These are phyloP conservation scores for Salix brachista DNA, from an alignment of 345 rosid species.

Conservation along the genomic window DNA sequence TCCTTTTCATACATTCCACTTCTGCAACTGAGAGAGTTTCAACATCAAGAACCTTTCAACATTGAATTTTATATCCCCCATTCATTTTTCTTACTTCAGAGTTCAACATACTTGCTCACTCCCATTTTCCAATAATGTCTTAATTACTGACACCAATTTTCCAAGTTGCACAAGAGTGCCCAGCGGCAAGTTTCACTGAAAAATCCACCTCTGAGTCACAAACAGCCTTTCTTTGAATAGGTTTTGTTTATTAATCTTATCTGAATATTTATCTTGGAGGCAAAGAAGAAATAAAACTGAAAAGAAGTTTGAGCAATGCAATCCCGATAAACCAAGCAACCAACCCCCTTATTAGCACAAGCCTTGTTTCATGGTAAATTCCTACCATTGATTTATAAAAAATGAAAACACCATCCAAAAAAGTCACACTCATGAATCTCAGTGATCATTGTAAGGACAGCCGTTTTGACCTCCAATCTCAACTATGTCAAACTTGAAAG, in stretches of 20 bases:
- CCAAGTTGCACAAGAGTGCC: slow-evolving; percentile 6
- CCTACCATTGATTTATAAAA: not conserved
- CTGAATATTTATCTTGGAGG: not conserved
- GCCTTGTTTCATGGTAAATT: not conserved
- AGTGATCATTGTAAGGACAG: not conserved
- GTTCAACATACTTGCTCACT: not conserved
- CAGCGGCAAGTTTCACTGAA: not conserved
- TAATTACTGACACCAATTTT: not conserved
- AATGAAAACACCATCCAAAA: not conserved
- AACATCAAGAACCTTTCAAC: slow-evolving; percentile 4
- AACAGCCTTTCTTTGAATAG: not conserved
- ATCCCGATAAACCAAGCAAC: not conserved
- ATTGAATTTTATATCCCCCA: not conserved
- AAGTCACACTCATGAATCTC: not conserved
- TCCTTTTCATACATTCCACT: not conserved
- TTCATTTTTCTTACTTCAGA: not conserved
- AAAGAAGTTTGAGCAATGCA: not conserved
- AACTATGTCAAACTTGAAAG: slow-evolving; percentile 9
- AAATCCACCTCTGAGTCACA: slow-evolving; percentile 1
- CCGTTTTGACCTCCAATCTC: slow-evolving; percentile 5
- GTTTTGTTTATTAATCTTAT: not conserved
- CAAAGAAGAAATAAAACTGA: not conserved
- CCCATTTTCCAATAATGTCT: slow-evolving; percentile 1
- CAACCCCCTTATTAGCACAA: not conserved
- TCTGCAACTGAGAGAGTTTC: not conserved